Evolutionary conservation across 169 alveolate genomes (phyloP).

Genomic region (Plasmodium relictum): DNA sequence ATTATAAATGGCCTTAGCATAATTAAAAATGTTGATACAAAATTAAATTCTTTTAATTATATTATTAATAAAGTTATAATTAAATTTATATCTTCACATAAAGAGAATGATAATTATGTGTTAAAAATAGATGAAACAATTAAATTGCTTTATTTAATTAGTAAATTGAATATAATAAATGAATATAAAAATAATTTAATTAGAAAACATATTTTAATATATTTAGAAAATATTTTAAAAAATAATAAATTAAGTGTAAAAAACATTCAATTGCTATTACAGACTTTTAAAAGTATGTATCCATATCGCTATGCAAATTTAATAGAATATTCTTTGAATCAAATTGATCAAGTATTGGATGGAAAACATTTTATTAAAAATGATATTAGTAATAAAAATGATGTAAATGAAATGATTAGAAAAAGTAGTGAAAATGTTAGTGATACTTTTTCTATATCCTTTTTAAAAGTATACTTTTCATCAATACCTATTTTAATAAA

Average conservation of each 20-base stretch:
- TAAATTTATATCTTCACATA: conserved; percentile 12
- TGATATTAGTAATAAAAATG: background rate
- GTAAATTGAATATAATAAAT: conserved; percentile 18
- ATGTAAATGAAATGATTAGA: background rate
- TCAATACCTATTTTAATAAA: conserved; percentile 33
- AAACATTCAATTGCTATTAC: conserved; percentile 7
- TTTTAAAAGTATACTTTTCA: conserved; percentile 46
- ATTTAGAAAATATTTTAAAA: conserved; percentile 31
- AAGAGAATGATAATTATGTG: background rate
- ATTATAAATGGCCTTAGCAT: conserved; percentile 36
- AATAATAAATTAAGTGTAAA: background rate
- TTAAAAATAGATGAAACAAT: conserved; percentile 24
- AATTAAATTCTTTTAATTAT: conserved; percentile 31
- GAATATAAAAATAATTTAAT: conserved; percentile 20
- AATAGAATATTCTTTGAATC: conserved; percentile 3
- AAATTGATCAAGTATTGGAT: background rate
- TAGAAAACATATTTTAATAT: conserved; percentile 35
- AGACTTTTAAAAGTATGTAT: conserved; percentile 45
- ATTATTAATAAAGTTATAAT: conserved; percentile 43
- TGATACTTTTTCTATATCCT: conserved; percentile 2
- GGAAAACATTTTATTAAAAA: background rate
- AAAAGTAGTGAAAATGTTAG: background rate
- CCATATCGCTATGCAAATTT: conserved; percentile 51
- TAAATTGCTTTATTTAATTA: conserved; percentile 44
- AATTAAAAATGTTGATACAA: conserved; percentile 40